These are phyloP conservation scores for Nitzschia inconspicua DNA, from an alignment of 108 stramenopile species.

Conservation along the genomic window DNA sequence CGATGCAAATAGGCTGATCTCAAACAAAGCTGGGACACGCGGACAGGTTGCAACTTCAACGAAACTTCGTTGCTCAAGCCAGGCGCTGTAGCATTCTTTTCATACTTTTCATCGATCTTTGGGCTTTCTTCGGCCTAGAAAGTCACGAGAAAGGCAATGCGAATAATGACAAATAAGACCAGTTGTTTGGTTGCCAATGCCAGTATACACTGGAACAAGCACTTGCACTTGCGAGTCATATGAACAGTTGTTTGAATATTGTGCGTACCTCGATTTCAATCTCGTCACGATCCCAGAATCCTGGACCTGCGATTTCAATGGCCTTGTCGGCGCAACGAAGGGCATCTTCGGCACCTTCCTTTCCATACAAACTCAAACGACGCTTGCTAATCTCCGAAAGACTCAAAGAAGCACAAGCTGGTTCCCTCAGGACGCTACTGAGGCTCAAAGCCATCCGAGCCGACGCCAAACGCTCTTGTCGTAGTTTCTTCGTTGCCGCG, in stretches of 20 bases:
- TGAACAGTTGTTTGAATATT: not conserved
- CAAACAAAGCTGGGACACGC: slow-evolving; percentile 79
- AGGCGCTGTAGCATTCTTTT: slow-evolving; percentile 86
- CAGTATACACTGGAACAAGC: not conserved
- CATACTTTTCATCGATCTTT: slow-evolving; percentile 64
- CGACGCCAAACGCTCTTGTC: slow-evolving; percentile 63
- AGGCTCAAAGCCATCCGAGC: slow-evolving; percentile 72
- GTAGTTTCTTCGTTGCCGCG: slow-evolving; percentile 49
- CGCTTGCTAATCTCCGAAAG: slow-evolving; percentile 88
- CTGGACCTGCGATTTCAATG: slow-evolving; percentile 78
- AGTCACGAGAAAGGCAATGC: not conserved
- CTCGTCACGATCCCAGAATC: slow-evolving; percentile 87
- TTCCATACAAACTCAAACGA: slow-evolving; percentile 61
- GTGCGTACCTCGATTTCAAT: slow-evolving; percentile 82
- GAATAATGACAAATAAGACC: not conserved
- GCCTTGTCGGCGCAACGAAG: slow-evolving; percentile 84
- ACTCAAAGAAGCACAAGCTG: slow-evolving; percentile 82
- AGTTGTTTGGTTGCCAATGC: too few species aligned
- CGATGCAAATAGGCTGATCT: slow-evolving; percentile 81
- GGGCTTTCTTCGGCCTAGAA: slow-evolving; percentile 69
- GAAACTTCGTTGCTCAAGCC: slow-evolving; percentile 63
- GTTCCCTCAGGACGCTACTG: slow-evolving; percentile 74
- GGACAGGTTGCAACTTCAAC: slow-evolving; percentile 73
- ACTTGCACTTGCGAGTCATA: not conserved
- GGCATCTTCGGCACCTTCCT: slow-evolving; percentile 77